Evolutionary conservation across 192 early-diverging fungal genomes (phyloP).

Genomic region (Entomortierella parvispora): DNA sequence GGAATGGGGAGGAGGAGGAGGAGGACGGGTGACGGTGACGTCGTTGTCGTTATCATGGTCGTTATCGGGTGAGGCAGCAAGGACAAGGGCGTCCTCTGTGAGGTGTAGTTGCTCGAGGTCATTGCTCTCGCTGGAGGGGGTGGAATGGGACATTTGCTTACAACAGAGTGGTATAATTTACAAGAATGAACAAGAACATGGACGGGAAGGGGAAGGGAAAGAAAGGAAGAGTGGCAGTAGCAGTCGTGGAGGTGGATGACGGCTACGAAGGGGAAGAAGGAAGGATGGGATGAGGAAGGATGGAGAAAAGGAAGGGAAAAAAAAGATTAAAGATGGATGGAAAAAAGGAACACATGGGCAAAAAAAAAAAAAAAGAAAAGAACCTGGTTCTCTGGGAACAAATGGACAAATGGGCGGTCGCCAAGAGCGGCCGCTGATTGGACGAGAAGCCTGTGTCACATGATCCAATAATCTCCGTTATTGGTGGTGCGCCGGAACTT

Average conservation of each 20-base stretch:
- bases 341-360: too few relatives aligned
- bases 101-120: slow-evolving; percentile 40
- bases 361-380: too few relatives aligned
- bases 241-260: too few relatives aligned
- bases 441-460: too few relatives aligned
- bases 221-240: too few relatives aligned
- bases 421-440: too few relatives aligned
- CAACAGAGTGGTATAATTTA: too few relatives aligned
- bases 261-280: background rate
- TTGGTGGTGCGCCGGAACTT: too few relatives aligned
- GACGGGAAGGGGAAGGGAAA: background rate
- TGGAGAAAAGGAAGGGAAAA: background rate
- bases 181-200: background rate
- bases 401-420: too few relatives aligned
- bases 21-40: background rate
- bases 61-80: slow-evolving; percentile 20
- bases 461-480: too few relatives aligned
- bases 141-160: slow-evolving; percentile 46
- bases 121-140: slow-evolving; percentile 10
- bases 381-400: too few relatives aligned
- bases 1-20: slow-evolving; percentile 12
- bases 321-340: background rate
- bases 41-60: background rate
- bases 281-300: background rate
- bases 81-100: slow-evolving; percentile 8